A percentile compares a stretch with the other conserved stretches of the same genome.
These are phyloP conservation scores for Cladobotryum protrusum DNA, from an alignment of 2,329 filamentous ascomycete genomes.

Conservation along the genomic window DNA sequence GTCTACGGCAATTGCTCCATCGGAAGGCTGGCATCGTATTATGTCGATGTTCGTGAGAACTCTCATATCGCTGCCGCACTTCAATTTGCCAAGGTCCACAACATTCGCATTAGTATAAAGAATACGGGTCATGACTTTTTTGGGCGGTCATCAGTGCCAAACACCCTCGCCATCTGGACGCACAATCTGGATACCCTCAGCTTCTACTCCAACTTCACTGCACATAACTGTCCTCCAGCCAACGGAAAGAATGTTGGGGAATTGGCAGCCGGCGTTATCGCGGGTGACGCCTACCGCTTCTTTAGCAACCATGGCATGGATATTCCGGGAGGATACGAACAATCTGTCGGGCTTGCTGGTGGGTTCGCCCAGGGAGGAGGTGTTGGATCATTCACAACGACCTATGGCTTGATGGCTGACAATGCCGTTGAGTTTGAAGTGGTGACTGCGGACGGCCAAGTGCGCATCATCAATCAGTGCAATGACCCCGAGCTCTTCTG, in stretches of 20 bases:
- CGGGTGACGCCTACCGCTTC: constrained; percentile 37
- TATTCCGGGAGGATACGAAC: constrained; percentile 49
- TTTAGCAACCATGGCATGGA: constrained; percentile 40
- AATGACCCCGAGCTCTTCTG: constrained; percentile 51
- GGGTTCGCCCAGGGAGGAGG: constrained; percentile 57
- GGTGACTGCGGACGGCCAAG: constrained; percentile 39
- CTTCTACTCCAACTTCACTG: constrained; percentile 23
- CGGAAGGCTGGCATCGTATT: constrained; percentile 2
- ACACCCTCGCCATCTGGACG: constrained; percentile 32
- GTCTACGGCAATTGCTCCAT: neutral
- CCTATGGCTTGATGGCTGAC: constrained; percentile 53
- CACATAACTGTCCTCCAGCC: constrained; percentile 18
- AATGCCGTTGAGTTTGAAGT: constrained; percentile 50
- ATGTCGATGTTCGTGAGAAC: neutral
- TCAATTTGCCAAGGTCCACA: constrained; percentile 32
- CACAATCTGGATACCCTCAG: constrained; percentile 35
- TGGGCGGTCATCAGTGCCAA: constrained; percentile 31
- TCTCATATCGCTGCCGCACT: constrained; percentile 18
- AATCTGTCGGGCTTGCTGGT: constrained; percentile 50
- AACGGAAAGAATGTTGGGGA: constrained; percentile 1
- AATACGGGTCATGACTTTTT: constrained; percentile 29
- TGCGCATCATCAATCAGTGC: constrained; percentile 36
- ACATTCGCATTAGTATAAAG: constrained; percentile 30
- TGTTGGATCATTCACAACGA: constrained; percentile 45
- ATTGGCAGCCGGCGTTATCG: constrained; percentile 45